phyloP scores from a whole-genome alignment of 208 protist genomes.

The Porcisia hertigi region DNA sequence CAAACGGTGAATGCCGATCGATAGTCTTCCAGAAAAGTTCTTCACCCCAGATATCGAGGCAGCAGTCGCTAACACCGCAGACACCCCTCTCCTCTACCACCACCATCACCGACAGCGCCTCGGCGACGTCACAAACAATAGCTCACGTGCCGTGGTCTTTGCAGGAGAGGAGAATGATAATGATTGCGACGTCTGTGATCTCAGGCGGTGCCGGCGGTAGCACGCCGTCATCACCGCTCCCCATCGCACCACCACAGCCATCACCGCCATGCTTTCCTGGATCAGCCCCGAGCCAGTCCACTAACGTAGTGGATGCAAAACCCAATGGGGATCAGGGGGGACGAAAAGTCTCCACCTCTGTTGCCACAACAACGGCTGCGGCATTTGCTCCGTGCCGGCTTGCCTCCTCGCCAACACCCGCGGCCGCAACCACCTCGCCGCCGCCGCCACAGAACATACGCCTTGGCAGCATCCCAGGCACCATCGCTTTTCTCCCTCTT shows the following conservation, averaged over 20 bases:
- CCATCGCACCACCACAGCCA: neutral
- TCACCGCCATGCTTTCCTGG: neutral
- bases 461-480: constrained; percentile 1
- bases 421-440: neutral
- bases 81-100: constrained; percentile 2
- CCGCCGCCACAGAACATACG: neutral
- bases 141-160: neutral
- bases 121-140: neutral
- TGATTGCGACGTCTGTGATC: neutral
- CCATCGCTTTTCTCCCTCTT: constrained; percentile 26
- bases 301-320: neutral
- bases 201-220: neutral
- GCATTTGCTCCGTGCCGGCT: neutral
- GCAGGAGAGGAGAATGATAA: neutral
- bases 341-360: neutral
- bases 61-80: neutral
- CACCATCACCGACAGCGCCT: neutral
- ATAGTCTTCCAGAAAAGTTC: neutral
- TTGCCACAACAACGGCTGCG: neutral
- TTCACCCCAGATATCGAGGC: neutral
- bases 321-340: neutral
- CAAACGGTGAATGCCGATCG: neutral
- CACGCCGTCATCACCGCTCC: constrained; percentile 13
- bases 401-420: neutral
- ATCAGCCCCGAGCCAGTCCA: neutral